Evolutionary conservation across 2,329 filamentous ascomycete species (phyloP).

Genomic region (Exserohilum turcica): DNA sequence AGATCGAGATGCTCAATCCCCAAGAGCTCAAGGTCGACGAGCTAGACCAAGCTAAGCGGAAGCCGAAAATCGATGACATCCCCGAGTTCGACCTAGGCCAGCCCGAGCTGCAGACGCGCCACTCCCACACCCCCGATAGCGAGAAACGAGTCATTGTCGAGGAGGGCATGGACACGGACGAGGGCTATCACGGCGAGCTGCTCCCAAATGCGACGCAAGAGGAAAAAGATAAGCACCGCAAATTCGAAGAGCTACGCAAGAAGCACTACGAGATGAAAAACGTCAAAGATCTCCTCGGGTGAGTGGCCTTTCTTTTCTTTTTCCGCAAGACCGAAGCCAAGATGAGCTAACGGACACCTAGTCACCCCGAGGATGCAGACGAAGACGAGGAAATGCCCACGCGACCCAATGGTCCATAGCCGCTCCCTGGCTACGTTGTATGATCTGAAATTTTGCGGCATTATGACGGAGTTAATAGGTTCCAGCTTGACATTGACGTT

Average conservation of each 20-base stretch:
- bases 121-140: constrained; percentile 50
- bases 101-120: constrained; percentile 66
- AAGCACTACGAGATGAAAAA: constrained; percentile 99
- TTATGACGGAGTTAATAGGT: constrained; percentile 18
- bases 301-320: constrained; percentile 15
- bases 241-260: constrained; percentile 90
- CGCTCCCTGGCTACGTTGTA: neutral
- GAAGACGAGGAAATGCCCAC: constrained; percentile 15
- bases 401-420: constrained; percentile 10
- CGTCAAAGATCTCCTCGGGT: constrained; percentile 85
- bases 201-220: constrained; percentile 63
- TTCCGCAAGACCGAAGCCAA: neutral
- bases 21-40: constrained; percentile 73
- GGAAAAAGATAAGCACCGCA: constrained; percentile 86
- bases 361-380: constrained; percentile 11
- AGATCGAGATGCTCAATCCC: constrained; percentile 68
- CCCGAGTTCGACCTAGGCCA: constrained; percentile 91
- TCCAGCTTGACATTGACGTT: constrained; percentile 1
- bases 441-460: constrained; percentile 16
- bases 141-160: constrained; percentile 86
- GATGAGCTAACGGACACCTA: neutral
- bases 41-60: constrained; percentile 62
- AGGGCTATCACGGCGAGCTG: constrained; percentile 63
- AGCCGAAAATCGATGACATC: constrained; percentile 71
- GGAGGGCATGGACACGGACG: constrained; percentile 45